phyloP scores from a whole-genome alignment of 192 early-diverging fungal species.

The Coemansia asiatica region DNA sequence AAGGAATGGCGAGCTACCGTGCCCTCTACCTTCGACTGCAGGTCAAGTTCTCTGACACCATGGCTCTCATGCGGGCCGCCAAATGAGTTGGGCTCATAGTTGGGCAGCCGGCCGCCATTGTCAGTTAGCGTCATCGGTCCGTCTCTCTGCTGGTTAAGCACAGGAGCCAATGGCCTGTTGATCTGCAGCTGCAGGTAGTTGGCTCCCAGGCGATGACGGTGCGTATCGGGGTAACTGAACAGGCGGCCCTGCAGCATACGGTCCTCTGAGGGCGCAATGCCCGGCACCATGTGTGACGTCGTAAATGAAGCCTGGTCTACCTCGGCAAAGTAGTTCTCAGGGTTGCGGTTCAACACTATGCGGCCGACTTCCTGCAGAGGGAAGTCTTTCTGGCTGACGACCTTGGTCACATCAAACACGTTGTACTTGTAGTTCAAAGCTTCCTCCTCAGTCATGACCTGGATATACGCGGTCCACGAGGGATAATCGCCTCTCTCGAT shows the following conservation, averaged over 20 bases:
- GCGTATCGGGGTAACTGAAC: conserved; percentile 73
- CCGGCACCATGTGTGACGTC: conserved; percentile 69
- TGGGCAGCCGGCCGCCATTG: conserved; percentile 62
- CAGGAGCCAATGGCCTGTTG: conserved; percentile 57
- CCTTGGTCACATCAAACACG: conserved; percentile 66
- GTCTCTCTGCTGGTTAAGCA: conserved; percentile 68
- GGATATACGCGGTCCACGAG: conserved; percentile 65
- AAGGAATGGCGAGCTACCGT: conserved; percentile 19
- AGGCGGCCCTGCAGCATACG: conserved; percentile 73
- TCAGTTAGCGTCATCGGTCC: conserved; percentile 57
- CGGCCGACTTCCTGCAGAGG: conserved; percentile 67
- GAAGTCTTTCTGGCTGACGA: conserved; percentile 64
- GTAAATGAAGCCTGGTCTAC: conserved; percentile 72
- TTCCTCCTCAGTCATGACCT: conserved; percentile 62
- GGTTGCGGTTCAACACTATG: conserved; percentile 68
- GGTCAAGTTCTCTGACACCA: not conserved
- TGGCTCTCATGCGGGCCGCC: conserved; percentile 29
- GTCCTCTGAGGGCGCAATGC: conserved; percentile 67
- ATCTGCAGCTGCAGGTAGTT: conserved; percentile 74
- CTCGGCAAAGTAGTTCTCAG: conserved; percentile 76
- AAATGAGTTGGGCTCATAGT: conserved; percentile 66
- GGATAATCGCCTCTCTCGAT: conserved; percentile 61
- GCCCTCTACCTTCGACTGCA: conserved; percentile 1
- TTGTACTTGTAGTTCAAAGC: conserved; percentile 66
- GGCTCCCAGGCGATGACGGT: conserved; percentile 66